phyloP scores from a whole-genome alignment of 2,329 filamentous ascomycete species.

The Periconia macrospinosa region DNA sequence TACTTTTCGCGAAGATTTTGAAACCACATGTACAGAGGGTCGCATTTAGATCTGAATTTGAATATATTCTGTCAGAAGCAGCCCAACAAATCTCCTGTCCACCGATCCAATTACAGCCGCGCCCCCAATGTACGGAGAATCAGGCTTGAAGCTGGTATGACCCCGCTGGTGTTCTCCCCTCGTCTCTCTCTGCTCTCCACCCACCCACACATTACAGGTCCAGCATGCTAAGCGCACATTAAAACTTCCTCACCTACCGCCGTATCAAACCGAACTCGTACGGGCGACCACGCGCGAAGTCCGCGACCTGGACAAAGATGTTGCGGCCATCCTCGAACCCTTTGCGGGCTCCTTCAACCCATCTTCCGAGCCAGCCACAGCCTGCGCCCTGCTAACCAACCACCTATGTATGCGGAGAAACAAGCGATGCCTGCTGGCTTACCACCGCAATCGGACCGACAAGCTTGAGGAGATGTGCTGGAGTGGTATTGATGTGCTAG shows the following conservation, averaged over 20 bases:
- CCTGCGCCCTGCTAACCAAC: slow-evolving; percentile 87
- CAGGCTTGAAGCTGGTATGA: slow-evolving; percentile 78
- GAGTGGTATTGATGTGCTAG: slow-evolving; percentile 82
- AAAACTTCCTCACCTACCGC: slow-evolving; percentile 80
- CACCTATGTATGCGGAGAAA: slow-evolving; percentile 95
- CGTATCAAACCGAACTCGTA: slow-evolving; percentile 90
- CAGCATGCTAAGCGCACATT: slow-evolving; percentile 95
- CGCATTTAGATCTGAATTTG: too few relatives aligned
- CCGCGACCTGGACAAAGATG: slow-evolving; percentile 87
- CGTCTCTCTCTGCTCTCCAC: background rate
- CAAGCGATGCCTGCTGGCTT: slow-evolving; percentile 92
- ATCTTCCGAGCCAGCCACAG: slow-evolving; percentile 76
- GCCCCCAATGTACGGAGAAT: slow-evolving; percentile 76
- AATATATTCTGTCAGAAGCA: background rate
- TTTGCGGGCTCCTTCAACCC: slow-evolving; percentile 87
- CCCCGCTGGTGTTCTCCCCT: background rate
- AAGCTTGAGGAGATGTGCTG: slow-evolving; percentile 94
- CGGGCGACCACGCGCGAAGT: slow-evolving; percentile 88
- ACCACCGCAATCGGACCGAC: slow-evolving; percentile 86
- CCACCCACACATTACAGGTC: slow-evolving; percentile 58
- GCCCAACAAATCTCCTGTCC: background rate
- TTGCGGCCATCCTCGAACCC: slow-evolving; percentile 74
- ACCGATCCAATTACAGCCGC: background rate
- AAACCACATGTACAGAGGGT: too few relatives aligned
- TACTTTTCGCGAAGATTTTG: too few relatives aligned